Evolutionary conservation across 495 filamentous ascomycete species (phyloP).

Genomic region (Entonaema liquescens): DNA sequence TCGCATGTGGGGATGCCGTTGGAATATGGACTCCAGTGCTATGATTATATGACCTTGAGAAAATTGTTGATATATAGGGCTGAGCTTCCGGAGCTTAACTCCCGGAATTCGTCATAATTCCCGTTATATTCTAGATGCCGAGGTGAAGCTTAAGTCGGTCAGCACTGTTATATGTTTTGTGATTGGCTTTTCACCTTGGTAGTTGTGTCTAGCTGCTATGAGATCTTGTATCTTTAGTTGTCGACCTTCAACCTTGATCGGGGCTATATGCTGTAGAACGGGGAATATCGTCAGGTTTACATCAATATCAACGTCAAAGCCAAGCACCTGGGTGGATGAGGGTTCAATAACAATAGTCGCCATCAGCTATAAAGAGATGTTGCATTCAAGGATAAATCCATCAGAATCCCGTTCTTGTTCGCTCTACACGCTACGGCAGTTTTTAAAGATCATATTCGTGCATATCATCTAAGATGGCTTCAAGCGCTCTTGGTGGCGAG

Average conservation of each 20-base stretch:
- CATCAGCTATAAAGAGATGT: neutral
- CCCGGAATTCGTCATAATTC: slow-evolving; percentile 6
- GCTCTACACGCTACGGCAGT: no score
- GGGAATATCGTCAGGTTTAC: slow-evolving; percentile 10
- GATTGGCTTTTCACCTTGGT: neutral
- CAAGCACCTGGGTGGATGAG: neutral
- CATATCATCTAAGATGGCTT: slow-evolving; percentile 18
- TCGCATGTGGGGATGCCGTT: neutral
- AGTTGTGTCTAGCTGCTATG: neutral
- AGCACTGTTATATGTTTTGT: neutral
- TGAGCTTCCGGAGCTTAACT: neutral
- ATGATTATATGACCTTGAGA: neutral
- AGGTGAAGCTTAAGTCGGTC: neutral
- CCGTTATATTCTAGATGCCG: neutral
- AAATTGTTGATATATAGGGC: neutral
- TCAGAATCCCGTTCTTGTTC: no score
- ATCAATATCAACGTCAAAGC: slow-evolving; percentile 1
- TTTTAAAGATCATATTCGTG: no score
- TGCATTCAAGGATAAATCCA: neutral
- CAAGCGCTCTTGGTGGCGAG: slow-evolving; percentile 2
- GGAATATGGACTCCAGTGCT: neutral
- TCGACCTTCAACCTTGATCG: neutral
- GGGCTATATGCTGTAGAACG: neutral
- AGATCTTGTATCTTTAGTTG: no score
- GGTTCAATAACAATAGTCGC: neutral